These are phyloP conservation scores for Atkinsonella texensis DNA, from an alignment of 2,329 filamentous ascomycete species.

Conservation along the genomic window DNA sequence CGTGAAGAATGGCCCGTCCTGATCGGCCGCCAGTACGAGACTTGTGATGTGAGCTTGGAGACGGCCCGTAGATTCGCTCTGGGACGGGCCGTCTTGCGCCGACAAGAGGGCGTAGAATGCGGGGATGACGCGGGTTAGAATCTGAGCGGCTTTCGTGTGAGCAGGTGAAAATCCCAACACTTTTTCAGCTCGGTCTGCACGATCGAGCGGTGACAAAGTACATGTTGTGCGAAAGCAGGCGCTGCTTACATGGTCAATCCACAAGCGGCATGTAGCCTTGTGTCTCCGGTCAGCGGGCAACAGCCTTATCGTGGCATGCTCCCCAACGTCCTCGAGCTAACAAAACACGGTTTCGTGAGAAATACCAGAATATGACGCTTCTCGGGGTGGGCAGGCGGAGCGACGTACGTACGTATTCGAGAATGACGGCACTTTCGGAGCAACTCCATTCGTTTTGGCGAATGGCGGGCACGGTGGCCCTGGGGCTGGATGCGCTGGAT, in stretches of 20 bases:
- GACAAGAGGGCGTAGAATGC: constrained; percentile 64
- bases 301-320: constrained; percentile 40
- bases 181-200: too few relatives aligned
- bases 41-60: constrained; percentile 52
- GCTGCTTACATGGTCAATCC: constrained; percentile 61
- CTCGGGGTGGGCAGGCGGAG: too few relatives aligned
- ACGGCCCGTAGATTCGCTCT: constrained; percentile 44
- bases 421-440: constrained; percentile 68
- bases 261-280: constrained; percentile 64
- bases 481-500: constrained; percentile 63
- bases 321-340: constrained; percentile 56
- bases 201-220: too few relatives aligned
- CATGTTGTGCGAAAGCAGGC: too few relatives aligned
- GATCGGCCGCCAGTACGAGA: constrained; percentile 35
- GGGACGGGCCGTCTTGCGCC: constrained; percentile 46
- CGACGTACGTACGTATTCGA: constrained; percentile 59
- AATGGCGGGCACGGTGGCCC: constrained; percentile 65
- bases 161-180: not conserved
- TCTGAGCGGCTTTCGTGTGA: constrained; percentile 26
- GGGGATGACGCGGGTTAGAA: constrained; percentile 66
- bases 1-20: constrained; percentile 58
- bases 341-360: not conserved
- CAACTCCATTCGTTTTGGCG: constrained; percentile 71
- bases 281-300: constrained; percentile 53
- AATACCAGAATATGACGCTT: too few relatives aligned